Conservation (phyloP, 768 basidiomycete species). For the Favolaschia claudopus region DNA sequence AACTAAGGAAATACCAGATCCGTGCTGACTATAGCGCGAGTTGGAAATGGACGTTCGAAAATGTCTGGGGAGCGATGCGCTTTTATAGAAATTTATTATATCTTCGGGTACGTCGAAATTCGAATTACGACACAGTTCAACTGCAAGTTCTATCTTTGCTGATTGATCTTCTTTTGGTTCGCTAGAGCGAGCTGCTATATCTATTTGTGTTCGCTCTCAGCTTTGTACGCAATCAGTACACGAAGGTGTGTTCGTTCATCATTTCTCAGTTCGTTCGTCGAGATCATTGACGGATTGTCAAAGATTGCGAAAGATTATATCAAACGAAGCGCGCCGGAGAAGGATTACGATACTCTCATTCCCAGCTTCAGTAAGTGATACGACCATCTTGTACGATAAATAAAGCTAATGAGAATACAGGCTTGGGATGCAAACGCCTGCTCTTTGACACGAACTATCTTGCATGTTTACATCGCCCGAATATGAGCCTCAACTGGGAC, state of each 20-base stretch:
- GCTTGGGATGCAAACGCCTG: slow-evolving; percentile 69
- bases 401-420: slow-evolving; percentile 33
- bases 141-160: not conserved
- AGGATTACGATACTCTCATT: slow-evolving; percentile 54
- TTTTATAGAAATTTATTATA: slow-evolving; percentile 32
- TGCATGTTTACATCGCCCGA: slow-evolving; percentile 55
- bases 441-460: slow-evolving; percentile 69
- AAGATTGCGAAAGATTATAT: no score
- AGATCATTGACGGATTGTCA: slow-evolving; percentile 39
- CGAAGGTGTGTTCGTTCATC: slow-evolving; percentile 14
- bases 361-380: slow-evolving; percentile 41
- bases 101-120: slow-evolving; percentile 9
- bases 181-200: slow-evolving; percentile 19
- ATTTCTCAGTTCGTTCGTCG: slow-evolving; percentile 31
- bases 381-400: no score
- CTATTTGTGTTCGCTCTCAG: slow-evolving; percentile 9
- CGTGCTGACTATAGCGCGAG: slow-evolving; percentile 36
- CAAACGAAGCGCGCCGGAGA: slow-evolving; percentile 44
- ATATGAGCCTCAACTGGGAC: slow-evolving; percentile 60
- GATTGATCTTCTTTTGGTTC: slow-evolving; percentile 6
- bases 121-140: not conserved
- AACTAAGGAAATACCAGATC: no score
- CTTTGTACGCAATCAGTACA: not conserved
- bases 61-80: slow-evolving; percentile 46
- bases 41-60: slow-evolving; percentile 48